phyloP scores from a whole-genome alignment of 116 monocot species.

The Iris pallida region DNA sequence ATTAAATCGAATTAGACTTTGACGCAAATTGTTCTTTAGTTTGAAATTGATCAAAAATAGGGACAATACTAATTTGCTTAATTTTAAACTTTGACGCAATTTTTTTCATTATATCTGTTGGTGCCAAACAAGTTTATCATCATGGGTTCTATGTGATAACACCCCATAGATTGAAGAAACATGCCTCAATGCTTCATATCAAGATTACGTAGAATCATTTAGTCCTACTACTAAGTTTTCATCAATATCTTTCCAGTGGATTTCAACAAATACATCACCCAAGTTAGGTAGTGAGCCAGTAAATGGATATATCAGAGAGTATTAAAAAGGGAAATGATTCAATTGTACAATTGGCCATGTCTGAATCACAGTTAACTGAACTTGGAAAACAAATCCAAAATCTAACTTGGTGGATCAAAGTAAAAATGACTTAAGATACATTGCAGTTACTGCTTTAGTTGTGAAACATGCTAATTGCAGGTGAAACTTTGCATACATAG shows the following conservation, averaged over 20 bases:
- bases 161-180: conserved; percentile 4
- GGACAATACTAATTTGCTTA: no score
- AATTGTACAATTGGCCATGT: background rate
- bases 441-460: conserved; percentile 89
- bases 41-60: no score
- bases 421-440: conserved; percentile 94
- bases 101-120: conserved; percentile 77
- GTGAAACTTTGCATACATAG: conserved; percentile 27
- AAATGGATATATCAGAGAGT: conserved; percentile 7
- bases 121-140: conserved; percentile 89
- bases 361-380: conserved; percentile 15
- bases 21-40: no score
- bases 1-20: no score
- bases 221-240: conserved; percentile 7
- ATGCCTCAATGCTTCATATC: background rate
- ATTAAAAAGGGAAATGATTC: conserved; percentile 13
- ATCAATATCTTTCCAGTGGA: conserved; percentile 75
- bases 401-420: conserved; percentile 19
- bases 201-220: conserved; percentile 9
- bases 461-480: conserved; percentile 45
- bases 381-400: conserved; percentile 2
- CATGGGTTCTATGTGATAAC: conserved; percentile 64
- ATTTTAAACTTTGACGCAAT: no score
- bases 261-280: conserved; percentile 68
- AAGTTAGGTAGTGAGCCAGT: conserved; percentile 26